Evolutionary conservation across 2,329 filamentous ascomycete species (phyloP), one percentile per base, ranked within the genome.

Genomic region (Plenodomus lindquistii): DNA sequence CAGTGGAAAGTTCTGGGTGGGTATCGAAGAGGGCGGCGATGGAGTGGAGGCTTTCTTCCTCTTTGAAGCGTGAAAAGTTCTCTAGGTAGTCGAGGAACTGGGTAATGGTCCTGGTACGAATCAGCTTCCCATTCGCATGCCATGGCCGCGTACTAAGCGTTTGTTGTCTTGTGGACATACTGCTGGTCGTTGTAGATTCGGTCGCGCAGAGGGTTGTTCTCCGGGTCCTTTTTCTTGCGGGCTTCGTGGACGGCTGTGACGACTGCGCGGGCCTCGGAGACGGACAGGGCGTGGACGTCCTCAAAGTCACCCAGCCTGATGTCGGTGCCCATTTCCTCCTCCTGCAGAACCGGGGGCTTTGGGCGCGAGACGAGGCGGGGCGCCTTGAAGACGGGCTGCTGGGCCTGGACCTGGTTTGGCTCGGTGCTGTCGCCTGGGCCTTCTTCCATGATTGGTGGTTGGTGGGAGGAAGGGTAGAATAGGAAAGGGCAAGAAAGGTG

Each of bases 51-150:
- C 94, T 94, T 73, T 96, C 90, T 72, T 93, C 91, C 65, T 92
- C 86, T 77, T 96, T 96, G 82, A 97, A 97, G 29, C 94, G 89
- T 16, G 92, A 88, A 75, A 99, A 99, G 55, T 91, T 86, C 65
- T 96, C 91, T 44, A 97, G 85, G 75, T 99, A 97, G 68, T 92
- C 90, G 58, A 91, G 82, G 20, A 93, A 97, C 73, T 96, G 92
- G 55, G 84, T 85, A 47, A 96, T 81, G 73, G 92, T 91, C 67
- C 85, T 88, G 48, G 8, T n/a, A 29, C 34, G 34, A 9, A 29
- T 51, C 46, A 56, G 53, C 34, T 22, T 10, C 2, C 4, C 5
- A 7, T 46, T 53, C 57, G n/a, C n/a, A n/a, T n/a, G n/a, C n/a
- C n/a, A n/a, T n/a, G n/a, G 62, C 46, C 24, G 9, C 15, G 29